Conservation (phyloP, 257 asterid genomes). For the Solanum ossicruentum region DNA sequence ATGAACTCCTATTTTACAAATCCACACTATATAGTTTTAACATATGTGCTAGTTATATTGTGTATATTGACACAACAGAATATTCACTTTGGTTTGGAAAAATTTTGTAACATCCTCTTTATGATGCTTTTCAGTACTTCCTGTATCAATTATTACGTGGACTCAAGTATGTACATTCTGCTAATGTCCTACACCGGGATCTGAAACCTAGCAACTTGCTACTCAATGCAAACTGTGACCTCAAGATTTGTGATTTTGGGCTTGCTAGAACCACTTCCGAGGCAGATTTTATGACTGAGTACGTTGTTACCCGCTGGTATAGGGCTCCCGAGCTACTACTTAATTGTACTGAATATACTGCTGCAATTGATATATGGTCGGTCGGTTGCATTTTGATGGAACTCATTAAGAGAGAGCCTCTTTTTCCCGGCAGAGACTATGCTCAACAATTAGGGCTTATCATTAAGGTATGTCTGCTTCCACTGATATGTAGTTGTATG, state of each 20-base stretch:
- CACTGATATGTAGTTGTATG: not conserved
- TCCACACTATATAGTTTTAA: not conserved
- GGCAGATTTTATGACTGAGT: slow-evolving; percentile 33
- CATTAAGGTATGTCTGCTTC: slow-evolving; percentile 25
- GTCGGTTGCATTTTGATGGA: slow-evolving; percentile 68
- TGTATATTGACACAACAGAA: not conserved
- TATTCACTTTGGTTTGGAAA: not conserved
- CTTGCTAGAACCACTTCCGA: slow-evolving; percentile 30
- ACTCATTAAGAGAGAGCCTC: slow-evolving; percentile 46
- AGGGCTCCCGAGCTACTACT: slow-evolving; percentile 61
- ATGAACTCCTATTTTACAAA: not conserved
- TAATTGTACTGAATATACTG: slow-evolving; percentile 53
- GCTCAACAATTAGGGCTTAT: slow-evolving; percentile 55
- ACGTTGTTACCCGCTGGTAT: slow-evolving; percentile 38
- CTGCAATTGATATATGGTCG: slow-evolving; percentile 65
- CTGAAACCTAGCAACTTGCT: slow-evolving; percentile 30
- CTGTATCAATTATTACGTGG: slow-evolving; percentile 36
- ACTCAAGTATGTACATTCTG: slow-evolving; percentile 28
- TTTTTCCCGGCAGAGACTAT: slow-evolving; percentile 60
- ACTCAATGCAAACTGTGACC: slow-evolving; percentile 40
- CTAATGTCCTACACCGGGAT: slow-evolving; percentile 34
- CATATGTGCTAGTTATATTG: not conserved
- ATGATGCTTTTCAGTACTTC: slow-evolving; percentile 23
- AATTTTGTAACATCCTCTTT: not conserved
- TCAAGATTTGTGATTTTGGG: slow-evolving; percentile 56